Evolutionary conservation across 2,329 filamentous ascomycete species (phyloP), one percentile per base, ranked within the genome.

Genomic region (Tympanopsis confertula): DNA sequence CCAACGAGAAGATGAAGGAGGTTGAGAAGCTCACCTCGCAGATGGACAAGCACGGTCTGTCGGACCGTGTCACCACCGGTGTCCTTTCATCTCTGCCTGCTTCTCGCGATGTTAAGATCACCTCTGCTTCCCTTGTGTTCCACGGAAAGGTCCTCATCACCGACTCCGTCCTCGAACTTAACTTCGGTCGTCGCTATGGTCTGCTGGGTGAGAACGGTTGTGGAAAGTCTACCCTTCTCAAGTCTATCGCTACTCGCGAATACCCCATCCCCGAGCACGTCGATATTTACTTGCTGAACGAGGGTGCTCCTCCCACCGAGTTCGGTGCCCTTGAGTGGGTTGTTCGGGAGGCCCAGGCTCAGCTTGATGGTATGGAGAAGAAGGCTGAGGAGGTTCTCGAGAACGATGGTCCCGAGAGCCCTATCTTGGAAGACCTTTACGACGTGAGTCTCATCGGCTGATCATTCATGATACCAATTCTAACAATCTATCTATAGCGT

Each of bases 191-290:
- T 53, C 79, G 91, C 54, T 98, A 98, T 59, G 91, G 91, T 60
- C 71, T 98, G 41, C 69, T 98, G 46, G 91, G 91, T 55, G 91
- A 98, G 75, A 98, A 98, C 82, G 91, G 91, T 48, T 98, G 91
- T 64, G 91, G 91, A 61, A 98, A 98, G 74, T 93, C 85, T 47
- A 98, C 91, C n/a, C 66, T 98, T 22, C 76, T 98, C 57, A 96
- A 95, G 70, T 78, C 91, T 48, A 94, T 98, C 58, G 82, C 83
- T 51, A 81, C 79, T 55, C 84, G 91, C 66, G 93, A 98, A 64
- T 98, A 79, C 60, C 93, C 91, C 45, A 85, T 98, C 56, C 93
- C 91, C 43, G 84, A 94, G 19, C 88, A 95, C 62, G 74, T 98
- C 61, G 93, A 98, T 63, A 93, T 98, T 63, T 98, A 98, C 68